Conservation (phyloP, 2,329 filamentous ascomycete genomes). For the Lasiodiplodia hormozganensis region DNA sequence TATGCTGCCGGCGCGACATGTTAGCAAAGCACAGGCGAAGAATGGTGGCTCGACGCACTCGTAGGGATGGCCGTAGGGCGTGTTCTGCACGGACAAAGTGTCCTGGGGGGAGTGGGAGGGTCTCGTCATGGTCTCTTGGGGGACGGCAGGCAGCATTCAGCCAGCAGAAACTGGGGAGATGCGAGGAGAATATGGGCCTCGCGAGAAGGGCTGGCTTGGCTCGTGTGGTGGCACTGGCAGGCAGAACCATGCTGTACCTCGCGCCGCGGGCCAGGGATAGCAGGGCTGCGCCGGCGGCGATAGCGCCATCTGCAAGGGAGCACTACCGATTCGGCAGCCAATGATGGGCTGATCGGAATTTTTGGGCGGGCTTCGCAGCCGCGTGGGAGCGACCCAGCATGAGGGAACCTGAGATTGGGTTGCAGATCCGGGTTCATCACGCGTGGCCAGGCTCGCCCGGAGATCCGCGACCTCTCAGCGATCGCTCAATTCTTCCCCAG, state of each 20-base stretch:
- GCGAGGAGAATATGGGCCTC: neutral
- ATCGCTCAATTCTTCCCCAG: conserved; percentile 3
- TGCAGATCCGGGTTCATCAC: conserved; percentile 18
- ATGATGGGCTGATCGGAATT: conserved; percentile 13
- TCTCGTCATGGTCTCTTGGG: conserved; percentile 12
- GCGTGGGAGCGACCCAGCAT: neutral
- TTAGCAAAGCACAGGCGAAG: neutral
- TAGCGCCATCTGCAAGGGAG: conserved; percentile 14
- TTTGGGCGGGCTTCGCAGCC: neutral
- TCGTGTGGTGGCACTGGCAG: neutral
- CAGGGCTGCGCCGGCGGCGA: conserved; percentile 14
- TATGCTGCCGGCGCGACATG: conserved; percentile 1
- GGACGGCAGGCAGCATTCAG: neutral
- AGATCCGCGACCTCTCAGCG: neutral
- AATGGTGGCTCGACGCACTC: neutral
- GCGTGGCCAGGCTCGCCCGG: neutral
- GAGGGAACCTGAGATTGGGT: conserved; percentile 22
- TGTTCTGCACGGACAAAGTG: conserved; percentile 9
- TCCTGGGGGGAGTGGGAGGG: neutral
- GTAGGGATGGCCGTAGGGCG: neutral
- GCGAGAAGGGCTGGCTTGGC: neutral
- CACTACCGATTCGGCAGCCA: conserved; percentile 16
- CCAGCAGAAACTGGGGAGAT: neutral
- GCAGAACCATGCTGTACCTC: conserved; percentile 1
- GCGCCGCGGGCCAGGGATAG: conserved; percentile 8